Percentiles rank a stretch among this genome's conserved stretches.
These are phyloP conservation scores for Zygosaccharomyces rouxii DNA, from an alignment of 805 yeast species.

Conservation along the genomic window DNA sequence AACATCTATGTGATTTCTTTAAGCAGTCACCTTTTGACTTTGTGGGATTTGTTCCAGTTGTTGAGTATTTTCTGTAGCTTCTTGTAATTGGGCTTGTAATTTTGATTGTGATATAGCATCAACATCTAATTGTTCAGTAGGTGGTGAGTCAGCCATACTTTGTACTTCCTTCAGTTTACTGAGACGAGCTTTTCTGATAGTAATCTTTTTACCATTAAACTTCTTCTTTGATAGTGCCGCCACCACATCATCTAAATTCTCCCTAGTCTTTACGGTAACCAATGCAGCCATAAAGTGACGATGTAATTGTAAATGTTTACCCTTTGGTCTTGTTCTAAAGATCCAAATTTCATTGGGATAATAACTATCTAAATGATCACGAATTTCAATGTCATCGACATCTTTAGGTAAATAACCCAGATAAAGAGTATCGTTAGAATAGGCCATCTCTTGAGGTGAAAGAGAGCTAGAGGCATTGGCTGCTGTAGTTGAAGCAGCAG, in stretches of 20 bases:
- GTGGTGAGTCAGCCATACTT: slow-evolving; percentile 32
- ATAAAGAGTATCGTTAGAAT: slow-evolving; percentile 45
- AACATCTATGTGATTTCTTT: background rate
- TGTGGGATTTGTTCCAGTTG: background rate
- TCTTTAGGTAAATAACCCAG: slow-evolving; percentile 40
- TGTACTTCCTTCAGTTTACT: slow-evolving; percentile 44
- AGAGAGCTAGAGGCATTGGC: too few relatives aligned
- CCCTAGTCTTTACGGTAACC: slow-evolving; percentile 43
- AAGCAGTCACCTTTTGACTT: background rate
- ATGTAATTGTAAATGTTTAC: slow-evolving; percentile 29
- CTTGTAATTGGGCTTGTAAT: background rate
- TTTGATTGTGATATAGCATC: slow-evolving; percentile 1
- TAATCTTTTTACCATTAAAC: slow-evolving; percentile 37
- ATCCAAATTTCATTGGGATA: slow-evolving; percentile 46
- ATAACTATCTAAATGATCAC: slow-evolving; percentile 42
- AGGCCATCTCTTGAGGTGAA: slow-evolving; percentile 6
- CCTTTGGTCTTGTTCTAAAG: slow-evolving; percentile 37
- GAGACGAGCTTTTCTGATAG: slow-evolving; percentile 39
- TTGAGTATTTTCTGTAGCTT: background rate
- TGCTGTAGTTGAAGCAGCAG: background rate
- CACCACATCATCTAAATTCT: slow-evolving; percentile 43
- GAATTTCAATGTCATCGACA: slow-evolving; percentile 42
- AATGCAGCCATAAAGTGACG: slow-evolving; percentile 47
- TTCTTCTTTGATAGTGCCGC: slow-evolving; percentile 37
- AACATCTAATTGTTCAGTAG: background rate